Percentiles rank a stretch among this genome's conserved stretches.
Evolutionary conservation across 2,329 filamentous ascomycete genomes (phyloP).

Genomic region (Neonectria coccinea): DNA sequence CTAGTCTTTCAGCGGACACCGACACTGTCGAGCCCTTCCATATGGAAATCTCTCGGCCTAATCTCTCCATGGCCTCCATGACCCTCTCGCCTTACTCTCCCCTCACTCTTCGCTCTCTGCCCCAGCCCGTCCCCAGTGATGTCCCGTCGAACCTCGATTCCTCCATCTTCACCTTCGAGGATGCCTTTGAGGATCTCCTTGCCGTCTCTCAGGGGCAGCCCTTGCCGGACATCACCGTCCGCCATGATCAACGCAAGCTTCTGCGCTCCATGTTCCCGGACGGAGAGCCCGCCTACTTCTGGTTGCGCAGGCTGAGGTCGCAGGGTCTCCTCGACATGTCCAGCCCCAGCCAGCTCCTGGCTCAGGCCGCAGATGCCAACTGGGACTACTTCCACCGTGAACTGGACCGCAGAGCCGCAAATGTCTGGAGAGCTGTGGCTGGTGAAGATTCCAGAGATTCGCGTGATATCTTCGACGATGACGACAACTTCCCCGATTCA

Average conservation of each 20-base stretch:
- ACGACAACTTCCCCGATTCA: slow-evolving; percentile 26
- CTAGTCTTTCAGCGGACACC: background rate
- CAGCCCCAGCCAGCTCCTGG: slow-evolving; percentile 32
- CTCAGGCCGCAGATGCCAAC: slow-evolving; percentile 35
- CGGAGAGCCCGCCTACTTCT: slow-evolving; percentile 57
- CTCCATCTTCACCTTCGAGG: slow-evolving; percentile 62
- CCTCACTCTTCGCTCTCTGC: slow-evolving; percentile 55
- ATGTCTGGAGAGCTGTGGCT: slow-evolving; percentile 43
- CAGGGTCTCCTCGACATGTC: slow-evolving; percentile 54
- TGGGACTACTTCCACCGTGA: slow-evolving; percentile 49
- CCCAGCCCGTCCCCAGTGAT: slow-evolving; percentile 61
- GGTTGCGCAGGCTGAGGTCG: slow-evolving; percentile 54
- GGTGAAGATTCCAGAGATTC: slow-evolving; percentile 28
- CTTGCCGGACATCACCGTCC: slow-evolving; percentile 55
- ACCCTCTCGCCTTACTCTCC: slow-evolving; percentile 48
- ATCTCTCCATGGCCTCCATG: slow-evolving; percentile 40
- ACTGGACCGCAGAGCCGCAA: slow-evolving; percentile 45
- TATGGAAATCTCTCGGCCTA: slow-evolving; percentile 32
- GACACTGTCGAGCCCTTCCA: slow-evolving; percentile 38
- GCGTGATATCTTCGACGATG: slow-evolving; percentile 25
- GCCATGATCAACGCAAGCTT: slow-evolving; percentile 52
- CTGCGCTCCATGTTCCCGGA: slow-evolving; percentile 54
- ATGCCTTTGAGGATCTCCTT: slow-evolving; percentile 70
- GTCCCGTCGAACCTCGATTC: slow-evolving; percentile 52
- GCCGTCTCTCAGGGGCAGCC: slow-evolving; percentile 57